A percentile compares a stretch with the other conserved stretches of the same genome.
These are phyloP conservation scores for Verticillium zaregamsianum DNA, from an alignment of 2,329 filamentous ascomycete genomes.

Conservation along the genomic window DNA sequence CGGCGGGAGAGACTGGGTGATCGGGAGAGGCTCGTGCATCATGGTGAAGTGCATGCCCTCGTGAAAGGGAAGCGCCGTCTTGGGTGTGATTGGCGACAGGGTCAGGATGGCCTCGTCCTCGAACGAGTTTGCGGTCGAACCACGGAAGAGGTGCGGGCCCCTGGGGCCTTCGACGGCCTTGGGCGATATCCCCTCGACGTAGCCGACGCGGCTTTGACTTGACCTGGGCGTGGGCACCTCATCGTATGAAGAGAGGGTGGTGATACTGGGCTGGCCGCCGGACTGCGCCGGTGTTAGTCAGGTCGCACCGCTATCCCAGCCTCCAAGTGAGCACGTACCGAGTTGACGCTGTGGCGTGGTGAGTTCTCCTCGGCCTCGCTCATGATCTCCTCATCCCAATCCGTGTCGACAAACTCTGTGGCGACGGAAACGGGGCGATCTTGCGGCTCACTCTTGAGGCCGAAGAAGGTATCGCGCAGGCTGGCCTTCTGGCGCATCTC, in stretches of 20 bases:
- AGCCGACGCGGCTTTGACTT: conserved; percentile 54
- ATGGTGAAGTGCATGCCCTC: conserved; percentile 9
- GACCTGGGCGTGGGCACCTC: conserved; percentile 76
- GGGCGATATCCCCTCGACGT: conserved; percentile 52
- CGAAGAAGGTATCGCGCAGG: conserved; percentile 57
- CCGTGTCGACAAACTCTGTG: conserved; percentile 76
- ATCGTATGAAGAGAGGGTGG: conserved; percentile 82
- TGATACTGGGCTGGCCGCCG: conserved; percentile 66
- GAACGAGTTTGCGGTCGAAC: conserved; percentile 52
- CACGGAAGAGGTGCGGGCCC: conserved; percentile 83
- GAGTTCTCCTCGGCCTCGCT: conserved; percentile 62
- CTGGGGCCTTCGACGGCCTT: conserved; percentile 74
- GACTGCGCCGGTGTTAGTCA: conserved; percentile 15
- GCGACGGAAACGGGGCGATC: conserved; percentile 64
- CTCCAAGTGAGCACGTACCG: conserved; percentile 47
- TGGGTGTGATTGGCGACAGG: conserved; percentile 70
- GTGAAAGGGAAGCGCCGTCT: conserved; percentile 39
- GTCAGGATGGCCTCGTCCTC: conserved; percentile 55
- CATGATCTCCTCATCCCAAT: conserved; percentile 60
- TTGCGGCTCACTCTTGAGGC: conserved; percentile 45
- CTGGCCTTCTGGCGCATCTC: conserved; percentile 50
- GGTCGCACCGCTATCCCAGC: not conserved
- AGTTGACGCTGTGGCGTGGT: conserved; percentile 64
- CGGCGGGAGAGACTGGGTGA: conserved; percentile 5
- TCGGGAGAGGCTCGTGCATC: conserved; percentile 10